Conservation (phyloP, 345 rosid species). For the Brassica napus region Da-Ae NC_063446.1:67561501-67562000, state of each 20-base stretch:
- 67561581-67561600: background rate
- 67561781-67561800: conserved; percentile 61
- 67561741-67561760: conserved; percentile 10
- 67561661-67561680: conserved; percentile 63
- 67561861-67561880: conserved; percentile 63
- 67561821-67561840: conserved; percentile 46
- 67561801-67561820: conserved; percentile 77
- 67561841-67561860: conserved; percentile 17
- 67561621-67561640: conserved; percentile 43
- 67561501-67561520: conserved; percentile 47
- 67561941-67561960: conserved; percentile 74
- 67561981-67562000: conserved; percentile 81
- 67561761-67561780: background rate
- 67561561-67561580: background rate
- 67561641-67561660: conserved; percentile 52
- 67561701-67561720: conserved; percentile 99
- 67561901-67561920: conserved; percentile 86
- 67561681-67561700: conserved; percentile 99
- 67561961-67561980: conserved; percentile 76
- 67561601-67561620: conserved; percentile 50
- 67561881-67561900: conserved; percentile 68
- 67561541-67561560: background rate
- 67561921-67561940: conserved; percentile 81
- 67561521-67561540: conserved; percentile 31
- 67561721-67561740: conserved; percentile 83